phyloP scores from a whole-genome alignment of 495 filamentous ascomycete genomes.

The Aspergillus sclerotiicarbonarius region DNA sequence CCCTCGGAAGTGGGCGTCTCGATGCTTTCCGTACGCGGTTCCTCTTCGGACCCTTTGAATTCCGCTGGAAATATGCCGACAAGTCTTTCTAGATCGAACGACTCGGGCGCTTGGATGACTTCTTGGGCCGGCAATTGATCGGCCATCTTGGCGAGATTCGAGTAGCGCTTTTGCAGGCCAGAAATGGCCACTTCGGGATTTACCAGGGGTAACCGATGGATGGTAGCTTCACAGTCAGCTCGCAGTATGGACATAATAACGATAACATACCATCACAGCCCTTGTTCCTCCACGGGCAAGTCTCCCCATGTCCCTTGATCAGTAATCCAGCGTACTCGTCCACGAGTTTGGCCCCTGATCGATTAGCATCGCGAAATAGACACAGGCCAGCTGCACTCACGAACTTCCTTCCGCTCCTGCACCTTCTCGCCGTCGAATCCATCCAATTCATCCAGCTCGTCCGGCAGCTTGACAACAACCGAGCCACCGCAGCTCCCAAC shows the following conservation, averaged over 20 bases:
- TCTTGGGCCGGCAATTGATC: slow-evolving; percentile 49
- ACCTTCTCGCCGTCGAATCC: slow-evolving; percentile 54
- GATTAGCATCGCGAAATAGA: slow-evolving; percentile 12
- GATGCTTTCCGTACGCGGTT: slow-evolving; percentile 4
- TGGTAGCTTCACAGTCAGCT: slow-evolving; percentile 36
- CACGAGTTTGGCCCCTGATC: slow-evolving; percentile 58
- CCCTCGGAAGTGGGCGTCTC: slow-evolving; percentile 11
- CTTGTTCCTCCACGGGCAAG: slow-evolving; percentile 80
- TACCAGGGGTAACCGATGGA: slow-evolving; percentile 55
- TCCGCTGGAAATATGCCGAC: slow-evolving; percentile 32
- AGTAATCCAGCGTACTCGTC: slow-evolving; percentile 71
- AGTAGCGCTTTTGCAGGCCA: slow-evolving; percentile 59
- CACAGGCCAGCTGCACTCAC: slow-evolving; percentile 29
- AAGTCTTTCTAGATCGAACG: slow-evolving; percentile 36
- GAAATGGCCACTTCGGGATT: slow-evolving; percentile 56
- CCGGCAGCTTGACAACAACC: slow-evolving; percentile 75
- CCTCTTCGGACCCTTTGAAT: slow-evolving; percentile 20
- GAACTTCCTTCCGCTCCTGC: slow-evolving; percentile 62
- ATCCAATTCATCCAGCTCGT: slow-evolving; percentile 51
- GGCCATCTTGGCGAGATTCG: slow-evolving; percentile 46
- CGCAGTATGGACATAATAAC: slow-evolving; percentile 5
- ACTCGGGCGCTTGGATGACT: slow-evolving; percentile 47
- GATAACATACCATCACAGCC: slow-evolving; percentile 72
- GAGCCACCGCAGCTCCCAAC: slow-evolving; percentile 75
- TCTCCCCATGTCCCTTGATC: slow-evolving; percentile 72